Evolutionary conservation across 257 asterid genomes (phyloP), one percentile per base, ranked within the genome.

Genomic region (Nicotiana obtusifolia): DNA sequence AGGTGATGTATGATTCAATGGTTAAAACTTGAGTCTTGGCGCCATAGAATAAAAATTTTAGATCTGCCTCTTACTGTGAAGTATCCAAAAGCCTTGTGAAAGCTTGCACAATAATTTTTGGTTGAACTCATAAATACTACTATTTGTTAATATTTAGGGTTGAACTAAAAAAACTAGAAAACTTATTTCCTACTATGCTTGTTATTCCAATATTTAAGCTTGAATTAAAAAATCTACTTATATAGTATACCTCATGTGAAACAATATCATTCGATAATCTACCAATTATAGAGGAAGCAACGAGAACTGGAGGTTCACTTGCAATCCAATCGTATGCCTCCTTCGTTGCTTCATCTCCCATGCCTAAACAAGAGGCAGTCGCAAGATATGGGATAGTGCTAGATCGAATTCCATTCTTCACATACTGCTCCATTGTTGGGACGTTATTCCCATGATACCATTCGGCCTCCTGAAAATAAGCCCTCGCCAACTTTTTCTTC

Each of bases 231-330:
- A 17, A 10, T 20, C 4, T 10, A 64, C 69, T 7, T 20, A 5
- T 8, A 31, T 47, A 47, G 53, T 44, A 11, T 68, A 85, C 90
- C 89, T 82, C 86, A 24, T 76, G 78, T 16, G 80, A 82, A 0
- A 37, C 85, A 57, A 81, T 86, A 35, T 88, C 89, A 61, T 88
- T 87, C 78, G 33, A 81, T 81, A 88, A 56, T 81, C 91, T 83
- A 1, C 31, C 15, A 73, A 88, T 83, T 10, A 62, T 3, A 17
- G 87, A 37, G 2, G 44, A 37, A 7, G 44, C 44, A 37, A 37
- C 10, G 44, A 37, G 10, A 37, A 37, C 0, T 15, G 65, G n/a
- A 0, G 89, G 88, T 5, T 81, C 82, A 10, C n/a, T 79, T 5
- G 86, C 56, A 10, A 77, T 62, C 88, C 91, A 86, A 5, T 83